Base-by-base conservation (phyloP, 768 basidiomycete species). In the Lentinula guzmanii region DNA sequence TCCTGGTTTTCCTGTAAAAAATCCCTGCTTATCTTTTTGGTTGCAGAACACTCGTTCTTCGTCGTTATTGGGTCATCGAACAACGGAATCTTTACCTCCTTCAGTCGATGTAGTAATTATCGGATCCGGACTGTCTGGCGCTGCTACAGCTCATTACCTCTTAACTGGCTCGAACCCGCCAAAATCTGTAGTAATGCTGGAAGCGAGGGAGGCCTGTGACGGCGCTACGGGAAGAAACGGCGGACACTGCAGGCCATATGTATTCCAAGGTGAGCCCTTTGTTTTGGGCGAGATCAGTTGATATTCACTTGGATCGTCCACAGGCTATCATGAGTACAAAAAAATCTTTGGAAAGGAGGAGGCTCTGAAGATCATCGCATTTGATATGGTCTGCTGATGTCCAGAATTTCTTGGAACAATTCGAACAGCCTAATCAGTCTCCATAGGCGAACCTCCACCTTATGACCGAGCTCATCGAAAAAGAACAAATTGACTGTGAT, bases 251-350 rank as follows among this genome's bases (percentile, higher is more conserved):
- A 63, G 68, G 33, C 70, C 70, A 15, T 62, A 68, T 62, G 60
- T 61, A 41, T 66, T 67, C 48, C 62, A 62, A 58, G 66, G 69
- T 67, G 15, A 39, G 52, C 66, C 11, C 39, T 54, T 7, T 55
- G 9, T n/a, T 21, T 58, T 28, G 28, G 11, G 15, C 15, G n/a
- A 48, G 2, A 2, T 35, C 35, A n/a, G 31, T n/a, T 2, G 37
- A 58, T 8, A 2, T 11, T 15, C 4, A 9, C 13, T 28, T 48
- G 21, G 31, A 37, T 56, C 42, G 16, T 83, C 75, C 50, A 74
- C 79, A 52, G 82, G 82, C 57, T 81, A 82, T 60, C 62, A 62
- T 10, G 64, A 71, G 45, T 69, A 82, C 54, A 75, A 75, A 59
- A 67, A 69, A 60, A 51, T 64, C n/a, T 67, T 76, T 41, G 82